phyloP scores from a whole-genome alignment of 139 green algal species.

The Chlorella vulgaris region DNA sequence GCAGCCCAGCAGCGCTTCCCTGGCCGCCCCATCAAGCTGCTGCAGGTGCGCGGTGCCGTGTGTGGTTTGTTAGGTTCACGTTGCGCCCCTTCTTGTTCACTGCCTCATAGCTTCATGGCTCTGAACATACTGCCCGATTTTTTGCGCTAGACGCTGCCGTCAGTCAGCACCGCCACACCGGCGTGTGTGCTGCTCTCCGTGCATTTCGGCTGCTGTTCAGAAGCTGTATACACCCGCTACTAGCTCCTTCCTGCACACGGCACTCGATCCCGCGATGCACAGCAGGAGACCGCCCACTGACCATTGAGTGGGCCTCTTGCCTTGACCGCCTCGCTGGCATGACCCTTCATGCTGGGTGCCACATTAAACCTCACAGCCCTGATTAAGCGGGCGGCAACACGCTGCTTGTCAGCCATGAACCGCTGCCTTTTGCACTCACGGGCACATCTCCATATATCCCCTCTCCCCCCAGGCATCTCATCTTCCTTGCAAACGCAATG shows the following conservation, averaged over 20 bases:
- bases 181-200: too few relatives aligned
- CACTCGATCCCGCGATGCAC: not conserved
- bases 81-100: too few relatives aligned
- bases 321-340: slow-evolving; percentile 67
- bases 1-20: slow-evolving; percentile 53
- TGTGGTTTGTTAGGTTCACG: not conserved
- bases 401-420: slow-evolving; percentile 6
- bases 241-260: too few relatives aligned
- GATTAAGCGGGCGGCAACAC: slow-evolving; percentile 27
- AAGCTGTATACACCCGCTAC: too few relatives aligned
- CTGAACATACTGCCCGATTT: too few relatives aligned
- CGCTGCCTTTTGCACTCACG: slow-evolving; percentile 37
- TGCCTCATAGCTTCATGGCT: too few relatives aligned
- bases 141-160: too few relatives aligned
- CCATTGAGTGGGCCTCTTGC: too few relatives aligned
- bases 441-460: slow-evolving; percentile 13
- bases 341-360: not conserved
- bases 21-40: slow-evolving; percentile 64
- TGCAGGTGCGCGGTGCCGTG: not conserved
- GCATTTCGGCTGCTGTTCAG: too few relatives aligned
- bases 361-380: slow-evolving; percentile 14
- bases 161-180: too few relatives aligned
- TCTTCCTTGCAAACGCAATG: slow-evolving; percentile 1
- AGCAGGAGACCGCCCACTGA: not conserved
- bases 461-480: too few relatives aligned